Conservation (phyloP, 2,329 filamentous ascomycete species). For the Fusarium fracticaudum region DNA sequence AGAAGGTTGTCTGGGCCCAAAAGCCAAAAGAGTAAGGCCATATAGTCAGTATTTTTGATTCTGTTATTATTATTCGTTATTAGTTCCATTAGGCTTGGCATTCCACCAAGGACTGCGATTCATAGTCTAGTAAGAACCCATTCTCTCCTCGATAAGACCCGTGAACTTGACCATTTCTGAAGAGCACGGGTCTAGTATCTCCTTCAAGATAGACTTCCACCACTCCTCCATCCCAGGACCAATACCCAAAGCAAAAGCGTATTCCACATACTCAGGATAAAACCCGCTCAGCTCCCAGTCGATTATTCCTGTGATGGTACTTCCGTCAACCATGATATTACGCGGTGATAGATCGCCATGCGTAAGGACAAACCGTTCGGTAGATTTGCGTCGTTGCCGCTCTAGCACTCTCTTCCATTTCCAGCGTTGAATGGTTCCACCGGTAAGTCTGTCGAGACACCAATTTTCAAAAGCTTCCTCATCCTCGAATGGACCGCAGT, state of each 20-base stretch:
- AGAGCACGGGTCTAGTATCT: not conserved
- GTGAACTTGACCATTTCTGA: not conserved
- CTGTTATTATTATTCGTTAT: not conserved
- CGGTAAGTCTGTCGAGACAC: not conserved
- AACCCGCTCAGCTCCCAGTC: conserved; percentile 8
- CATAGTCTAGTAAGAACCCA: not conserved
- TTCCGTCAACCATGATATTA: not conserved
- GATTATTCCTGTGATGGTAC: not conserved
- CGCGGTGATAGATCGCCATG: conserved; percentile 3
- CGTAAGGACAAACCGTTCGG: not conserved
- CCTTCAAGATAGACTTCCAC: not conserved
- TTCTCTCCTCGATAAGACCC: not conserved
- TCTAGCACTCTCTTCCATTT: not conserved
- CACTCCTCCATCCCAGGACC: not conserved
- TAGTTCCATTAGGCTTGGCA: not conserved
- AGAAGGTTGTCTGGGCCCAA: conserved; percentile 27
- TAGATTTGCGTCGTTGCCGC: not conserved
- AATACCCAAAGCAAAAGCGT: not conserved
- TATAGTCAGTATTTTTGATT: not conserved
- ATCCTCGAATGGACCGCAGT: not conserved
- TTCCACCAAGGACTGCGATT: not conserved
- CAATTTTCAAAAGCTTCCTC: not conserved
- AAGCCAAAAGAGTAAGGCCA: conserved; percentile 2
- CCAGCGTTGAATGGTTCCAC: not conserved
- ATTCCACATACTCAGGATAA: conserved; percentile 1